Conservation (phyloP, 2,329 filamentous ascomycete genomes). For the Sporothrix curviconia region DNA sequence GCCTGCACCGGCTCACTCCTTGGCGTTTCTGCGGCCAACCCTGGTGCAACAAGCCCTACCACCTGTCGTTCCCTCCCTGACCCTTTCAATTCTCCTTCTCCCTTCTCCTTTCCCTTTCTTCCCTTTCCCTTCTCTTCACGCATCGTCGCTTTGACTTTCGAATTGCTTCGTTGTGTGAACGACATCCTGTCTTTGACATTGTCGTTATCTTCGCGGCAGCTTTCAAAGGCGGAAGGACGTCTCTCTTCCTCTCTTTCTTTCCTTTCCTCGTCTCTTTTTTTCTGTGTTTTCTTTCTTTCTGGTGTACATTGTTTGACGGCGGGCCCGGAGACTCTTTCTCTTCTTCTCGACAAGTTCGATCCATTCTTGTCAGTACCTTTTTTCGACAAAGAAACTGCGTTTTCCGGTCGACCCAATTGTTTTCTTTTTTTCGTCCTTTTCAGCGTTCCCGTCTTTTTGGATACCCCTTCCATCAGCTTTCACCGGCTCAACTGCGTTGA, state of each 20-base stretch:
- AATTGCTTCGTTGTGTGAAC: conserved; percentile 1
- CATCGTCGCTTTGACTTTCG: conserved; percentile 2
- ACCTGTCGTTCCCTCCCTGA: not conserved
- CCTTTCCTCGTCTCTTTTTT: not conserved
- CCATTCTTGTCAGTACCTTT: conserved; percentile 7
- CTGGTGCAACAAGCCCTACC: too few species aligned
- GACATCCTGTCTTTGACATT: not conserved
- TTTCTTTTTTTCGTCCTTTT: not conserved
- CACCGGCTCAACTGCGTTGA: conserved; percentile 6
- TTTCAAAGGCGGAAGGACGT: not conserved
- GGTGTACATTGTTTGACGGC: conserved; percentile 20
- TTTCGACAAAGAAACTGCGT: conserved; percentile 6
- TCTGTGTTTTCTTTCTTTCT: not conserved
- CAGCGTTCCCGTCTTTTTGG: conserved; percentile 6
- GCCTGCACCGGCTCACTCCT: conserved; percentile 2
- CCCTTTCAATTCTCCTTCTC: not conserved
- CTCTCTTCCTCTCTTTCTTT: not conserved
- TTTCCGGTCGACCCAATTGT: too few species aligned
- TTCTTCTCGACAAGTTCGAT: conserved; percentile 19
- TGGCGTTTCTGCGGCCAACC: conserved; percentile 4
- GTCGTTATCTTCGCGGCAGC: not conserved
- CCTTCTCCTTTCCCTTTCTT: not conserved
- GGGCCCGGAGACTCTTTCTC: conserved; percentile 19
- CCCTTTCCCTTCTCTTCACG: not conserved
- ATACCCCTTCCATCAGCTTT: conserved; percentile 3